Conservation (phyloP, 805 yeast genomes). For the Sungouiozyma ichnusensis region DNA sequence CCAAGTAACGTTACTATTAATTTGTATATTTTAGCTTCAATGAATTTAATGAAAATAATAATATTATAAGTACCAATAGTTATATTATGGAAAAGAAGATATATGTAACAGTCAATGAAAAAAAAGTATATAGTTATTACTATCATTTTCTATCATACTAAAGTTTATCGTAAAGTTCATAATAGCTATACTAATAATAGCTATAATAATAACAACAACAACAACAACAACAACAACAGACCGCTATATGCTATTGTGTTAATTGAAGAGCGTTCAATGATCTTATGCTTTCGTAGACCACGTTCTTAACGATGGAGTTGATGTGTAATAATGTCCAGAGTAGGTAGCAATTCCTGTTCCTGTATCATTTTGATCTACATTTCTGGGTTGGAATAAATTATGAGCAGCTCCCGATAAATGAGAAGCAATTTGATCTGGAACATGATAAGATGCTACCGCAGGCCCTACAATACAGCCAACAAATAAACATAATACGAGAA, state of each 20-base stretch:
- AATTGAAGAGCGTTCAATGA: background rate
- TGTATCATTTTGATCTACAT: constrained; percentile 74
- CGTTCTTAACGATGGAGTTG: constrained; percentile 41
- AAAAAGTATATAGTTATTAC: background rate
- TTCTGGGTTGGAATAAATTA: constrained; percentile 87
- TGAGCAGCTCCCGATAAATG: constrained; percentile 32
- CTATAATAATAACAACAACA: background rate
- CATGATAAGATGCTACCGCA: constrained; percentile 64
- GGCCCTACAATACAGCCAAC: constrained; percentile 81
- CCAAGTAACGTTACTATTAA: background rate
- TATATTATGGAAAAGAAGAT: background rate
- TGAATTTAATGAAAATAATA: background rate
- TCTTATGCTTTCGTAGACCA: constrained; percentile 39
- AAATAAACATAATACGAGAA: constrained; percentile 55
- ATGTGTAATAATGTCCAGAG: constrained; percentile 32
- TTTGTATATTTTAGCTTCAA: no score
- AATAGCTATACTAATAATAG: background rate
- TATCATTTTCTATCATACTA: background rate
- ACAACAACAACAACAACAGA: background rate
- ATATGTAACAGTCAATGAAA: background rate
- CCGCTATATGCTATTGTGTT: background rate
- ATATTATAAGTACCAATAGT: background rate
- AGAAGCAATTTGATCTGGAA: constrained; percentile 29
- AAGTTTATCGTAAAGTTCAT: no score
- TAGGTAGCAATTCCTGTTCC: constrained; percentile 36